Evolutionary conservation across 2,329 filamentous ascomycete genomes (phyloP).

Genomic region (Didymella pomorum): DNA sequence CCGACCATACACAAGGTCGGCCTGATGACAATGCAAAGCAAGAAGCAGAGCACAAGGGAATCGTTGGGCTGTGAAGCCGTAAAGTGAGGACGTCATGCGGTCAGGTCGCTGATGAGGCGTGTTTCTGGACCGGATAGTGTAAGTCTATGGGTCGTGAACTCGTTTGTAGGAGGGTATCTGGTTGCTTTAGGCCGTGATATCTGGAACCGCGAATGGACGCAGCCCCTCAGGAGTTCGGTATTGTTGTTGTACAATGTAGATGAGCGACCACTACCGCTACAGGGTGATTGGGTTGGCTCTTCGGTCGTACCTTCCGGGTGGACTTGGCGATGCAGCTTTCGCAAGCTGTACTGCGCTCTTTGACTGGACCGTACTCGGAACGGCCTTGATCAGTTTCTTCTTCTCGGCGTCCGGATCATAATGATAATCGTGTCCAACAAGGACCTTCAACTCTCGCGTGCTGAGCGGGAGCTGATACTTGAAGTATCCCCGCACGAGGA

Average conservation of each 20-base stretch:
- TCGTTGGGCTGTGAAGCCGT: constrained; percentile 21
- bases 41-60: constrained; percentile 18
- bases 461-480: constrained; percentile 76
- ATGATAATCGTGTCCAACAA: constrained; percentile 52
- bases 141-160: constrained; percentile 50
- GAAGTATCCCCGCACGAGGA: constrained; percentile 89
- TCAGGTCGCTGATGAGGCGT: constrained; percentile 8
- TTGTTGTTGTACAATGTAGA: constrained; percentile 33
- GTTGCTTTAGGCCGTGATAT: constrained; percentile 39
- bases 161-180: constrained; percentile 49
- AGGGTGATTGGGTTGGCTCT: constrained; percentile 29
- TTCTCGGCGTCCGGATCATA: constrained; percentile 49
- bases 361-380: constrained; percentile 12
- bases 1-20: constrained; percentile 1
- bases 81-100: constrained; percentile 17
- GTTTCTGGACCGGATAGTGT: constrained; percentile 19
- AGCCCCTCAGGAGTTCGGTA: constrained; percentile 25
- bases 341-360: constrained; percentile 17
- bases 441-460: constrained; percentile 62
- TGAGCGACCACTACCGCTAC: constrained; percentile 24
- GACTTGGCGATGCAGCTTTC: constrained; percentile 33
- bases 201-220: constrained; percentile 20
- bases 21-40: constrained; percentile 17
- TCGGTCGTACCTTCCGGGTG: constrained; percentile 42
- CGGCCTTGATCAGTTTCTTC: constrained; percentile 38